These are phyloP conservation scores for Aspergillus cavernicola DNA, from an alignment of 495 filamentous ascomycete species.

Conservation along the genomic window DNA sequence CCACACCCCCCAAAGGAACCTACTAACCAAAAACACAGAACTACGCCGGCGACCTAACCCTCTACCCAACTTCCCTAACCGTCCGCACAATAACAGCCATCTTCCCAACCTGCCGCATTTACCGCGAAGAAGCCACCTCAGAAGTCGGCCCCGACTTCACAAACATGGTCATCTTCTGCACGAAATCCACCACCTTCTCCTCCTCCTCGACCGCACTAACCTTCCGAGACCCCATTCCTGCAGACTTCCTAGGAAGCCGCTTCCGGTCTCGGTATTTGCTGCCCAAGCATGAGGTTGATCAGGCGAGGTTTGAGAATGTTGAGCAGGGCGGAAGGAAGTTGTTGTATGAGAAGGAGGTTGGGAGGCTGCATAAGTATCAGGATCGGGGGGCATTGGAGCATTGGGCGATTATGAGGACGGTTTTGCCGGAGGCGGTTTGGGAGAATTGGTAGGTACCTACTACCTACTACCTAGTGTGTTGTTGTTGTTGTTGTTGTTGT, in stretches of 20 bases:
- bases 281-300: slow-evolving; percentile 69
- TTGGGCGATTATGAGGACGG: slow-evolving; percentile 86
- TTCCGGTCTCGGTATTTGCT: slow-evolving; percentile 64
- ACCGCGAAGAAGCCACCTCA: slow-evolving; percentile 65
- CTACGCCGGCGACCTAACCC: slow-evolving; percentile 87
- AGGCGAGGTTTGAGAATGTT: slow-evolving; percentile 41
- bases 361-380: slow-evolving; percentile 64
- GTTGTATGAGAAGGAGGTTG: slow-evolving; percentile 39
- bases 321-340: slow-evolving; percentile 28
- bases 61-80: slow-evolving; percentile 65
- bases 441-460: slow-evolving; percentile 67
- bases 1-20: neutral
- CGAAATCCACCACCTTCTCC: slow-evolving; percentile 33
- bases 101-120: slow-evolving; percentile 80
- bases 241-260: slow-evolving; percentile 69
- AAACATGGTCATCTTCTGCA: slow-evolving; percentile 76
- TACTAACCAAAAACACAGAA: slow-evolving; percentile 55
- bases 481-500: neutral
- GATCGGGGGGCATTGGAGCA: slow-evolving; percentile 72
- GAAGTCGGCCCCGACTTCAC: slow-evolving; percentile 65
- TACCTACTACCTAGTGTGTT: neutral
- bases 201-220: slow-evolving; percentile 28
- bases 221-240: slow-evolving; percentile 64
- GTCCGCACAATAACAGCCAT: slow-evolving; percentile 67
- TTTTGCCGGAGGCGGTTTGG: slow-evolving; percentile 78